Evolutionary conservation across 2,329 filamentous ascomycete genomes (phyloP).

Genomic region (Hymenoscyphus fraxineus): DNA sequence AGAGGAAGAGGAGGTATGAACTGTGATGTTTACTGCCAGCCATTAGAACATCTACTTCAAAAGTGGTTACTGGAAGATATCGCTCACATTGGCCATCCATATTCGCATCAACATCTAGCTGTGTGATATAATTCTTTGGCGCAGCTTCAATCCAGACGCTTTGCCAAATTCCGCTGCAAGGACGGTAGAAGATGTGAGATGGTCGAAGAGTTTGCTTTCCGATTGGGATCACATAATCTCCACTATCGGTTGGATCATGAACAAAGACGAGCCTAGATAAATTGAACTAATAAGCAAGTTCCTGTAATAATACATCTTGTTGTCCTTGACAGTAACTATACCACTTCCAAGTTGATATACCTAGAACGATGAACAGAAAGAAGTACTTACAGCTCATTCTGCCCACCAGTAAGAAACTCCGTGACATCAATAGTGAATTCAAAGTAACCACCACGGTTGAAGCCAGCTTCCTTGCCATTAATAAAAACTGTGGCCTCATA

Average conservation of each 20-base stretch:
- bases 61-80: constrained; percentile 33
- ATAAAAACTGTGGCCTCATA: constrained; percentile 54
- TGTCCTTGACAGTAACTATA: too few species aligned
- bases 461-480: constrained; percentile 50
- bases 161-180: constrained; percentile 73
- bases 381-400: constrained; percentile 45
- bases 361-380: too few species aligned
- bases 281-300: not conserved
- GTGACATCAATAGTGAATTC: constrained; percentile 59
- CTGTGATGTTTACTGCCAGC: constrained; percentile 45
- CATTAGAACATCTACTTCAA: too few species aligned
- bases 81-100: constrained; percentile 49
- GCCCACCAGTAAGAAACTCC: constrained; percentile 33
- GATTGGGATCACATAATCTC: constrained; percentile 54
- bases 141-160: constrained; percentile 67
- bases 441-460: constrained; percentile 59
- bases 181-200: constrained; percentile 63
- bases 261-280: constrained; percentile 56
- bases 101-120: constrained; percentile 41
- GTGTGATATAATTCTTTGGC: constrained; percentile 51
- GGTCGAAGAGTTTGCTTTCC: constrained; percentile 56
- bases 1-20: constrained; percentile 41
- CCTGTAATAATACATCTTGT: too few species aligned
- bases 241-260: constrained; percentile 61
- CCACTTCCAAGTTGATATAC: not conserved